Evolutionary conservation across 257 asterid genomes (phyloP), one percentile per base, ranked within the genome.

Genomic region (Eucommia ulmoides): DNA sequence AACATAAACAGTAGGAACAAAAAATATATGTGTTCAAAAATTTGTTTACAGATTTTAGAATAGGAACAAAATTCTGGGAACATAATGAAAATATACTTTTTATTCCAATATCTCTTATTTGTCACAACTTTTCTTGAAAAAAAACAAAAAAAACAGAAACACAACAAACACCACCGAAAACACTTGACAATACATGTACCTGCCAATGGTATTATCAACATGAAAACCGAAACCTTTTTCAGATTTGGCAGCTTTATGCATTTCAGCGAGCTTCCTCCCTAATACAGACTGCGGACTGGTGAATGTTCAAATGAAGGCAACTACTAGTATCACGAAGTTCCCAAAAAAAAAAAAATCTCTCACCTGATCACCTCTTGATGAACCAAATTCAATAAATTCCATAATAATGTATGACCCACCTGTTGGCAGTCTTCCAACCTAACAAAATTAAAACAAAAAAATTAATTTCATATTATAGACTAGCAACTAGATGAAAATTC

Each of bases 251-350:
- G 77, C 84, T 66, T 76, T 89, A 69, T 89, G 96, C 97, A 89
- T 89, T 73, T 82, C 94, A 58, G 91, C 97, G 21, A 89, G 94
- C 80, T 82, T 89, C 83, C 93, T 78, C 64, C 97, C 97, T 71
- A 89, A 74, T 62, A 60, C 80, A 67, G 91, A 80, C 97, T 89
- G 76, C 56, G 71, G 63, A 64, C 70, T 65, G 76, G 67, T 35
- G 57, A 73, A 62, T 65, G 59, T 67, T 67, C 64, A 61, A 56
- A 45, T 23, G 60, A 41, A 65, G 20, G 54, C 45, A 47, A 22
- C 24, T 23, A 62, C 21, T 41, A 60, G 35, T 22, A 61, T 17
- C 33, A 23, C 55, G 29, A 41, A 29, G 19, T 26, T 23, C 19
- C 22, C 49, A 15, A 58, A 49, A 38, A 9, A 41, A 42, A 56